phyloP scores from a whole-genome alignment of 2,329 filamentous ascomycete species.

The Colletotrichum tanaceti region DNA sequence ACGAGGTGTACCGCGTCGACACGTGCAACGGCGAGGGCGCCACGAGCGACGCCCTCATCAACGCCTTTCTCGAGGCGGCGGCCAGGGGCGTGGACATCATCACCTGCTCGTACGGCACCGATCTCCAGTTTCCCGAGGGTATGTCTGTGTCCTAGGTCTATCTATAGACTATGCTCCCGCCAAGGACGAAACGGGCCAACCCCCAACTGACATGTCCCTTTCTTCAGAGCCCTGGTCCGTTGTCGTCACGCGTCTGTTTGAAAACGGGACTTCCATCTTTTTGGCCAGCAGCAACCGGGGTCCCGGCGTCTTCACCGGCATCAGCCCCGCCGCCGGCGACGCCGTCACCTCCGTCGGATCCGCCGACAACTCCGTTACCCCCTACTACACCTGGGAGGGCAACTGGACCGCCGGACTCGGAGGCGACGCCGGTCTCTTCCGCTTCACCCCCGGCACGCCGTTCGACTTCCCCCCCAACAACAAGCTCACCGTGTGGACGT shows the following conservation, averaged over 20 bases:
- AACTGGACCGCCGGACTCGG: constrained; percentile 33
- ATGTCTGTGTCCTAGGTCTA: no score
- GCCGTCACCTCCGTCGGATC: constrained; percentile 31
- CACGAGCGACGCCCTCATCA: constrained; percentile 32
- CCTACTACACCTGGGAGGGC: constrained; percentile 28
- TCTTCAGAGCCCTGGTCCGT: constrained; percentile 23
- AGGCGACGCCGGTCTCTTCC: constrained; percentile 44
- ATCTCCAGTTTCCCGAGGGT: constrained; percentile 21
- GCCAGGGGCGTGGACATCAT: constrained; percentile 18
- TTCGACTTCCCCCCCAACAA: constrained; percentile 19
- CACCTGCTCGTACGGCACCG: constrained; percentile 16
- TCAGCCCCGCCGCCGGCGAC: constrained; percentile 20
- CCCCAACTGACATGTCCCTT: no score
- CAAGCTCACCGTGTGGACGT: constrained; percentile 17
- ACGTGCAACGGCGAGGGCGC: constrained; percentile 28
- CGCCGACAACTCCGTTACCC: constrained; percentile 31
- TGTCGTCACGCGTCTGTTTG: constrained; percentile 22
- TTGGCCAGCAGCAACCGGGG: constrained; percentile 22
- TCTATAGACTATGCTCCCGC: no score
- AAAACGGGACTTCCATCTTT: constrained; percentile 23
- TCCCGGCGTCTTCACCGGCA: constrained; percentile 22
- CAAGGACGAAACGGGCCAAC: no score
- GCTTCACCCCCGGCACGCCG: constrained; percentile 28
- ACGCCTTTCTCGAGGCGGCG: constrained; percentile 26
- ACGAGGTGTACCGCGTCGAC: constrained; percentile 43